Base-by-base conservation (phyloP, 305 asterid species). In the Caryopteris hybrid region DNA sequence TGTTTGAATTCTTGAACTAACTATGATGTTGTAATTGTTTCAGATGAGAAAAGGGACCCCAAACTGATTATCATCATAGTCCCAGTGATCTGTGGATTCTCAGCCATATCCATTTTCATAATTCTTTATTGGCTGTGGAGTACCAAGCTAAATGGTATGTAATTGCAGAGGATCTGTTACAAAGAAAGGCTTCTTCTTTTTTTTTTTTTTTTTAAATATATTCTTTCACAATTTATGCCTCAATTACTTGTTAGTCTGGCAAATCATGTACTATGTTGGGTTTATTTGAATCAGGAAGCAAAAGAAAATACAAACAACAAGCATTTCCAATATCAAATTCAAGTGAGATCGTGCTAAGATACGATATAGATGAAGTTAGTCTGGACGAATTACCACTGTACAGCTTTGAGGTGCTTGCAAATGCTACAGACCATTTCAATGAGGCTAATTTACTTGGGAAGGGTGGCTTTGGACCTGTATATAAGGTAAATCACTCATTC, bases 391-490 rank as follows among this genome's bases (percentile, higher is more conserved):
- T 85, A 5, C 82, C 83, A 8, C 23, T 78, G 11, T 83, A 69
- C 75, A 53, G 63, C 20, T 80, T 85, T 29, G 76, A 78, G 68
- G 70, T 64, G 20, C 70, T 85, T 17, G 81, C 82, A 54, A 72
- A 50, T 25, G 88, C 91, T 13, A 85, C 91, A 7, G 52, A 76
- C 13, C 57, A 68, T 27, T 83, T 85, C 22, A 61, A 77, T 6
- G 72, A 67, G 0, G 57, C 62, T n/a, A 80, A 67, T 64, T 77
- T 70, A 16, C 88, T 85, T 2, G 91, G 88, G 58, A 69, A 62
- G 60, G 91, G 91, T 39, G 88, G 91, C 29, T 85, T 85, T 18
- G 88, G 90, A 62, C 67, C 80, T 29, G 90, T 85, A 38, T 82
- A 82, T 73, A 85, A 78, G 80, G 89, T 84, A 66, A n/a, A 4